Percentiles rank a stretch among this genome's conserved stretches.
These are phyloP conservation scores for Aureobasidium sp. DNA, from an alignment of 2,329 filamentous ascomycete genomes.

Conservation along the genomic window DNA sequence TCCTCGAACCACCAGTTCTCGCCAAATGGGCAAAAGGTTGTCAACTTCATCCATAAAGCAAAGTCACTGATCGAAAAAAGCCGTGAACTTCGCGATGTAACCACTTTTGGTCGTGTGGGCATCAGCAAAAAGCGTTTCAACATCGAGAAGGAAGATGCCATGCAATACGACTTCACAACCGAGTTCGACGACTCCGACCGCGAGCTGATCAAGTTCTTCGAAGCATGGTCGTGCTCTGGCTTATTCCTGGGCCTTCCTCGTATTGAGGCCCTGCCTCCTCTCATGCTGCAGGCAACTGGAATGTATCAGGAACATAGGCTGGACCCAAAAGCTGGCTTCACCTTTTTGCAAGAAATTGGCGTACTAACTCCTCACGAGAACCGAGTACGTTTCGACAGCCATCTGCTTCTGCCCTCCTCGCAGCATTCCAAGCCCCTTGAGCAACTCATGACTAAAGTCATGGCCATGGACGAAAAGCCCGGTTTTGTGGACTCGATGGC, in stretches of 20 bases:
- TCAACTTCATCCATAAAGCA: conserved; percentile 34
- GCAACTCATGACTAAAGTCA: conserved; percentile 28
- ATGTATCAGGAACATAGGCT: conserved; percentile 51
- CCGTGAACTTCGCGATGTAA: conserved; percentile 30
- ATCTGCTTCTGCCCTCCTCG: conserved; percentile 43
- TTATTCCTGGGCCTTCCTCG: conserved; percentile 46
- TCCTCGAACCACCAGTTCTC: background rate
- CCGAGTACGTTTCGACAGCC: conserved; percentile 50
- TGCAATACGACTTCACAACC: conserved; percentile 18
- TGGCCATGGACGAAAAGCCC: conserved; percentile 23
- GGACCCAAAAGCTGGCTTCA: conserved; percentile 44
- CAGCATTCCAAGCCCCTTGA: conserved; percentile 37
- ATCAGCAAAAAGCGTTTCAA: conserved; percentile 27
- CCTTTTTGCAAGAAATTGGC: conserved; percentile 69
- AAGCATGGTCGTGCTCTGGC: conserved; percentile 55
- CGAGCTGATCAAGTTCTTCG: conserved; percentile 58
- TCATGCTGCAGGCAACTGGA: conserved; percentile 53
- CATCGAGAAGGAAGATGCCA: conserved; percentile 17
- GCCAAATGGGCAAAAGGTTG: conserved; percentile 20
- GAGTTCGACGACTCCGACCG: conserved; percentile 44
- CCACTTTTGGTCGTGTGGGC: conserved; percentile 26
- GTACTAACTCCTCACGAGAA: conserved; percentile 65
- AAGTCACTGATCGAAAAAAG: conserved; percentile 31
- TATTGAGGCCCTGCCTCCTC: conserved; percentile 53
- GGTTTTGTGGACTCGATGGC: conserved; percentile 46